Base-by-base conservation (phyloP, 331 rosid species). In the Stylosanthes scabra region DNA sequence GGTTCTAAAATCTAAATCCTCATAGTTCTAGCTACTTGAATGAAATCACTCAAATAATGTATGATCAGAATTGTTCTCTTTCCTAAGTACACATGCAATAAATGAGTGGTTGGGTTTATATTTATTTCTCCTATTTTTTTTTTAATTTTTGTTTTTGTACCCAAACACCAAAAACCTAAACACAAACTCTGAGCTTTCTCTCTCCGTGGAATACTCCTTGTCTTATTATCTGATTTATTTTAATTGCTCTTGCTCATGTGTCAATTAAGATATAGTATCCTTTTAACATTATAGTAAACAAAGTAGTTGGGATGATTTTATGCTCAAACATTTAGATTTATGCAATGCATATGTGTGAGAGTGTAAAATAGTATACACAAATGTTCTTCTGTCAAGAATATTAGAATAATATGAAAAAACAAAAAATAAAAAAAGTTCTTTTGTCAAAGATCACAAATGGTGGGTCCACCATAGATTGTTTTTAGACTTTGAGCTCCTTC, bases 221-320 rank as follows among this genome's bases (percentile, higher is more conserved):
- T 78, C 54, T 50, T 50, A 76, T 4, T 34, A 37, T n/a, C 1
- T 54, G 14, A 47, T 15, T 54, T 74, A 65, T 34, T 72, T 64
- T 64, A 47, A 54, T 41, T 29, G 9, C 50, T 70, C 54, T 41
- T 29, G 9, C 50, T 70, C 54, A 1, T 51, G 7, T 73, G 73
- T 74, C 79, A 54, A 75, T 78, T 72, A 65, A 71, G 66, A 76
- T 73, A 34, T 34, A 34, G 39, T 34, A 54, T 46, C 72, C 54
- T 63, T 44, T 44, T 68, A 34, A 54, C 82, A 79, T 75, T 79
- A 34, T 79, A 34, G 39, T 34, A 40, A 83, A 83, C 51, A 41
- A 66, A 77, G 69, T 59, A 52, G 85, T 79, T 76, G 68, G 85
- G 84, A 69, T 54, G 85, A 88, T 83, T 84, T 83, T 82, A 70